Evolutionary conservation across 1,139 yeast species (phyloP).

Genomic region (Suhomyces anneliseae): DNA sequence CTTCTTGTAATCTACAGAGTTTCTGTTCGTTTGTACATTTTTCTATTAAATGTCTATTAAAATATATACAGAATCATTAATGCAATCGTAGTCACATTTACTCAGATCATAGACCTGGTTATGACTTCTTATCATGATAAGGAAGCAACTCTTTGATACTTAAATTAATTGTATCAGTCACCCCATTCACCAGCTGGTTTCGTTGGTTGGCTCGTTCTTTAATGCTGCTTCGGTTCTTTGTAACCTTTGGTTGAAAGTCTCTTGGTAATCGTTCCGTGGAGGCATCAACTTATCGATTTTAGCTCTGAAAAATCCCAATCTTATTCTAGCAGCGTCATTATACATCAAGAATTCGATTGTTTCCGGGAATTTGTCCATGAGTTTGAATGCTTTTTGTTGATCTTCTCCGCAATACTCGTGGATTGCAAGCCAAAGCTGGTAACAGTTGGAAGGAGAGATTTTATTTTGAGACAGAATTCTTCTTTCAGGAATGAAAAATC

Average conservation of each 20-base stretch:
- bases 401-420: slow-evolving; percentile 19
- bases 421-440: slow-evolving; percentile 20
- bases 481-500: slow-evolving; percentile 29
- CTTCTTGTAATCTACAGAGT: neutral
- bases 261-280: slow-evolving; percentile 19
- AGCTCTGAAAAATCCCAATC: slow-evolving; percentile 24
- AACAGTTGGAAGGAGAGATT: slow-evolving; percentile 18
- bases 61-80: slow-evolving; percentile 5
- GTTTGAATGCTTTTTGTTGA: slow-evolving; percentile 19
- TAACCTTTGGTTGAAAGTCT: slow-evolving; percentile 21
- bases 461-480: slow-evolving; percentile 21
- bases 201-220: neutral
- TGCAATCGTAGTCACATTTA: neutral
- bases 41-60: neutral
- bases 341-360: slow-evolving; percentile 32
- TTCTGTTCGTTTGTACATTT: neutral
- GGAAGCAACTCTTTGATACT: too few species aligned
- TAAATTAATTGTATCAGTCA: too few species aligned
- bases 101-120: too few species aligned
- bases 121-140: too few species aligned
- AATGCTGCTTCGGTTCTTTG: slow-evolving; percentile 22
- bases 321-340: slow-evolving; percentile 19
- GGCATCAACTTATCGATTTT: slow-evolving; percentile 23
- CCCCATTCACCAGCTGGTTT: too few species aligned
- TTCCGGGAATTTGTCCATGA: slow-evolving; percentile 36